phyloP scores from a whole-genome alignment of 805 yeast species.

The Naumovozyma castellii region DNA sequence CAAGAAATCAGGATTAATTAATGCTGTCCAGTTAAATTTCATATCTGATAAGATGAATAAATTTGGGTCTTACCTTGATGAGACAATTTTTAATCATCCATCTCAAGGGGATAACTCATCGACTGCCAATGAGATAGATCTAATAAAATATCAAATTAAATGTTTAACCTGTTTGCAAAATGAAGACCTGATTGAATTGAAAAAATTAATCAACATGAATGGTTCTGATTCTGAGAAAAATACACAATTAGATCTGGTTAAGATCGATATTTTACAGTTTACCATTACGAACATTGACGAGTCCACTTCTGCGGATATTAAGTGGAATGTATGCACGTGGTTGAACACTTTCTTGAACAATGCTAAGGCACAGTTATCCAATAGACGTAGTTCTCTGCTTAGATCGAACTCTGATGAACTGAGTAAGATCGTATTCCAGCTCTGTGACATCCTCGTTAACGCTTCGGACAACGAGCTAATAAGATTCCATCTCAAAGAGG shows the following conservation, averaged over 20 bases:
- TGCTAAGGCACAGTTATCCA: slow-evolving; percentile 11
- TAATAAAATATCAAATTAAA: no score
- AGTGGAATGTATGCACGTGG: slow-evolving; percentile 18
- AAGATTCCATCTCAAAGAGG: slow-evolving; percentile 13
- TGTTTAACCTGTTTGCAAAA: background rate
- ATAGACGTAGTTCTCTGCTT: background rate
- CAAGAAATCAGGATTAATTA: background rate
- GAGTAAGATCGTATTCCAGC: slow-evolving; percentile 20
- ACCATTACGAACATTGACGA: slow-evolving; percentile 9
- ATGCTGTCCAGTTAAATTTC: background rate
- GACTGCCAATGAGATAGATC: background rate
- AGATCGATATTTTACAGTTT: slow-evolving; percentile 14
- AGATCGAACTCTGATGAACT: slow-evolving; percentile 7
- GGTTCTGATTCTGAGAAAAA: slow-evolving; percentile 1
- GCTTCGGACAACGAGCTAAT: slow-evolving; percentile 22
- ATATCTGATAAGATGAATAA: background rate
- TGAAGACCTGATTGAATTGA: background rate
- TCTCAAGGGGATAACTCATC: no score
- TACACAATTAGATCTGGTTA: slow-evolving; percentile 4
- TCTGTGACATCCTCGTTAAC: slow-evolving; percentile 17
- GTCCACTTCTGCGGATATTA: background rate
- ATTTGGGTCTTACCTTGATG: background rate
- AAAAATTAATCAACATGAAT: no score
- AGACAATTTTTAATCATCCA: no score
- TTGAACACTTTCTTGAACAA: slow-evolving; percentile 12